A percentile compares a stretch with the other conserved stretches of the same genome.
Evolutionary conservation across 106 monocot species (phyloP).

Genomic region (Dendrobium huoshanense): DNA sequence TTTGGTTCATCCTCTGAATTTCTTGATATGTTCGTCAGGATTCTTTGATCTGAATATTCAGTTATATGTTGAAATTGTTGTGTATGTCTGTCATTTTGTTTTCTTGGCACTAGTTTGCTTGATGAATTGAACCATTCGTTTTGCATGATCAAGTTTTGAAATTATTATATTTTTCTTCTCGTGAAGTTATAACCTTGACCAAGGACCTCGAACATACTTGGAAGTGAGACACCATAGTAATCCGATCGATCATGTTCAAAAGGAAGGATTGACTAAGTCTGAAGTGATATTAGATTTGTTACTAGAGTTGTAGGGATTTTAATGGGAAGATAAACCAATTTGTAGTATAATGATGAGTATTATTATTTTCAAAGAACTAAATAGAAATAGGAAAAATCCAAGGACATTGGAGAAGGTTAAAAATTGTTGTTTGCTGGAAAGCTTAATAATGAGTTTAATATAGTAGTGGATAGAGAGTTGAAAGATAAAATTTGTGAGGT

Average conservation of each 20-base stretch:
- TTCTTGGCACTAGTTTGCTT: neutral
- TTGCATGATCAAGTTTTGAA: too few species aligned
- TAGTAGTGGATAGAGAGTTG: neutral
- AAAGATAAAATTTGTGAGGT: neutral
- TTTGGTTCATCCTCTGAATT: neutral
- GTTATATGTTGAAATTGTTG: neutral
- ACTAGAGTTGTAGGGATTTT: neutral
- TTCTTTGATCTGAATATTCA: neutral
- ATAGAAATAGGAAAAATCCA: neutral
- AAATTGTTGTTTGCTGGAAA: neutral
- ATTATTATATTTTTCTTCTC: neutral
- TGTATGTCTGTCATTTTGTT: neutral
- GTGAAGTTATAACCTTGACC: neutral
- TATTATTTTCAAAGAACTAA: neutral
- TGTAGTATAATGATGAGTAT: neutral
- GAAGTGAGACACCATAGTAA: neutral
- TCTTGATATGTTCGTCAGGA: neutral
- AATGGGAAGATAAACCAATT: neutral
- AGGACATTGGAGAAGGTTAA: neutral
- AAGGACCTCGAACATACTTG: neutral
- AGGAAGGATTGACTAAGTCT: neutral
- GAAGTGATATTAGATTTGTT: neutral
- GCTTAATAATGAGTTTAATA: neutral
- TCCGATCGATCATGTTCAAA: neutral
- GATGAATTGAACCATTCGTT: neutral